Percentiles rank a stretch among this genome's conserved stretches.
Evolutionary conservation across 2,329 filamentous ascomycete genomes (phyloP).

Genomic region (Ceratocystiopsis brevicomis): DNA sequence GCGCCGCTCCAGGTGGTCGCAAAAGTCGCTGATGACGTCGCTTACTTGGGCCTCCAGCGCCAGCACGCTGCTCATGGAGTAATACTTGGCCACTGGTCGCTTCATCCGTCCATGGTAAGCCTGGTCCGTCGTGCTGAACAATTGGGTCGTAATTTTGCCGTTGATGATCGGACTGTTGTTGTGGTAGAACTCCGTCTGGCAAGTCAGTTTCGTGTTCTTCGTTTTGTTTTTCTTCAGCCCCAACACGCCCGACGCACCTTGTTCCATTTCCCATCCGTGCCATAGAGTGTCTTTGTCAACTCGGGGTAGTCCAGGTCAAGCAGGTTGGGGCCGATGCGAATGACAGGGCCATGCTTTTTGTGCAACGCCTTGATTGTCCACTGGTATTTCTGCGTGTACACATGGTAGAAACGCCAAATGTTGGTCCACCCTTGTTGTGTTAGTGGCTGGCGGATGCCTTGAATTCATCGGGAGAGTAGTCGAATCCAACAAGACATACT

Average conservation of each 20-base stretch:
- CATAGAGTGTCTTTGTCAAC: slow-evolving; percentile 19
- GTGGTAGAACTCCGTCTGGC: slow-evolving; percentile 1
- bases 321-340: slow-evolving; percentile 22
- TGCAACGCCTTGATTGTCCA: slow-evolving; percentile 12
- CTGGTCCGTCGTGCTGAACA: slow-evolving; percentile 19
- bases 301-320: slow-evolving; percentile 20
- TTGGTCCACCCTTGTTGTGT: too few species aligned
- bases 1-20: slow-evolving; percentile 15
- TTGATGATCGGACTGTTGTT: slow-evolving; percentile 10
- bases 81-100: slow-evolving; percentile 19
- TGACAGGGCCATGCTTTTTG: slow-evolving; percentile 18
- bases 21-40: slow-evolving; percentile 14
- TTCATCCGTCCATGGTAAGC: slow-evolving; percentile 17
- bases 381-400: slow-evolving; percentile 11
- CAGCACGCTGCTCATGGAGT: slow-evolving; percentile 12
- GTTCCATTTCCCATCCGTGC: slow-evolving; percentile 12
- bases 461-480: too few species aligned
- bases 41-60: slow-evolving; percentile 28
- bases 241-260: slow-evolving; percentile 15
- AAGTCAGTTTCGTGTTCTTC: neutral
- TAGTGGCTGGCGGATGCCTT: too few species aligned
- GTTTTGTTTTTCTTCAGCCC: slow-evolving; percentile 7
- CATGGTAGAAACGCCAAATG: too few species aligned
- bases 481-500: too few species aligned
- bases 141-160: slow-evolving; percentile 18